These are phyloP conservation scores for Chaetomium tenue DNA, from an alignment of 495 filamentous ascomycete genomes.

Conservation along the genomic window DNA sequence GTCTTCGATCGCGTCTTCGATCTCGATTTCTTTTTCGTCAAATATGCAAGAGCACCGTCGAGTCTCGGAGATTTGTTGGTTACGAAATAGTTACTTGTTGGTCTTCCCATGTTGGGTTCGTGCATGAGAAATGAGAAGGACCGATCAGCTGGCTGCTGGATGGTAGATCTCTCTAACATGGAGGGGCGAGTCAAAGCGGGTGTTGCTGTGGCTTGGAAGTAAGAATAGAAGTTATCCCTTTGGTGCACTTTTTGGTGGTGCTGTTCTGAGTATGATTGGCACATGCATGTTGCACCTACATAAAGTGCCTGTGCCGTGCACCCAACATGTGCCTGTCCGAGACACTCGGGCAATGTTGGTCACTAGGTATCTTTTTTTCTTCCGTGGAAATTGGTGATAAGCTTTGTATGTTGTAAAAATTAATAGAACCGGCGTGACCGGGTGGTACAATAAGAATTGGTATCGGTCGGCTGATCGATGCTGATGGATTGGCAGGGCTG, in stretches of 20 bases:
- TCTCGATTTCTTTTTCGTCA: neutral
- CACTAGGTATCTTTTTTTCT: neutral
- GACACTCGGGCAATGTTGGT: slow-evolving; percentile 9
- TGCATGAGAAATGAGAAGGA: neutral
- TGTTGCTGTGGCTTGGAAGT: slow-evolving; percentile 1
- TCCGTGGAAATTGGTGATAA: neutral
- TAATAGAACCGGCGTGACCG: too few species aligned
- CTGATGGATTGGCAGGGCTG: neutral
- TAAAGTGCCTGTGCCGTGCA: too few species aligned
- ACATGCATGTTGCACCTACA: too few species aligned
- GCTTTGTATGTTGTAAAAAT: too few species aligned
- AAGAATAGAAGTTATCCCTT: neutral
- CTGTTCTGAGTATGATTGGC: neutral
- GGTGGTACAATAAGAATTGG: neutral
- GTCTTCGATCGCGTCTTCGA: neutral
- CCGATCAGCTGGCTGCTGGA: neutral
- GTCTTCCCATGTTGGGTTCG: neutral
- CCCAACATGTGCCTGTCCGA: neutral
- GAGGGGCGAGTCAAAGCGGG: neutral
- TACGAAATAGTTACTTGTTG: too few species aligned
- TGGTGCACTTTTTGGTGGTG: neutral
- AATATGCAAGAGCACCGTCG: neutral
- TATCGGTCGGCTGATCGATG: neutral
- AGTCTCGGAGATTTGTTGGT: neutral
- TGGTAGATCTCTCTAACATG: neutral